Evolutionary conservation across 1,139 yeast species (phyloP).

Genomic region (Sugiyamaella pinicola): DNA sequence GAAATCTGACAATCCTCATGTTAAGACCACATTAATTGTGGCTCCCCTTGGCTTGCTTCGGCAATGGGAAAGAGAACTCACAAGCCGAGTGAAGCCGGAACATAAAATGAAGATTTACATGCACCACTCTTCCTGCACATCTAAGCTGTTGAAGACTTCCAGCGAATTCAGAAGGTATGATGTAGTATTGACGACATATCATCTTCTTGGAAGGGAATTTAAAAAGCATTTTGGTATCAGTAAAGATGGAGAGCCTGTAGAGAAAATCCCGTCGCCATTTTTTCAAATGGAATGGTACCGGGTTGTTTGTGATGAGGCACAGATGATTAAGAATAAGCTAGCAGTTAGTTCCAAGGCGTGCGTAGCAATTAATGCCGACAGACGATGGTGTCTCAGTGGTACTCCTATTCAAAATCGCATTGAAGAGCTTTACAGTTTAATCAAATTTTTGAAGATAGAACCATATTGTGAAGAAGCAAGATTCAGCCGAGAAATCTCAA

Average conservation of each 20-base stretch:
- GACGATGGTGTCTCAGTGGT: slow-evolving; percentile 85
- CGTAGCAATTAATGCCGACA: slow-evolving; percentile 53
- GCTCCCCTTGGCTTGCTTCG: slow-evolving; percentile 68
- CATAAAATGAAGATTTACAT: slow-evolving; percentile 54
- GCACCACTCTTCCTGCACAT: slow-evolving; percentile 57
- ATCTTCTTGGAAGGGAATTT: slow-evolving; percentile 58
- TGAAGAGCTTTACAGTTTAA: slow-evolving; percentile 75
- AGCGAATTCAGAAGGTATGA: slow-evolving; percentile 59
- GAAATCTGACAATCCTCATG: slow-evolving; percentile 62
- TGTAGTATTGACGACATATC: slow-evolving; percentile 77
- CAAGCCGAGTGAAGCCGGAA: slow-evolving; percentile 54
- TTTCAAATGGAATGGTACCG: slow-evolving; percentile 62
- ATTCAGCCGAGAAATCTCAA: slow-evolving; percentile 61
- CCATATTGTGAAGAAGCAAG: slow-evolving; percentile 51
- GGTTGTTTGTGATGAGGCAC: slow-evolving; percentile 88
- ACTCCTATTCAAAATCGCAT: slow-evolving; percentile 92
- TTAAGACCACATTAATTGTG: slow-evolving; percentile 63
- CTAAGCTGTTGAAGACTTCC: slow-evolving; percentile 46
- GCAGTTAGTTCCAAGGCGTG: slow-evolving; percentile 72
- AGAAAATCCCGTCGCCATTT: slow-evolving; percentile 59
- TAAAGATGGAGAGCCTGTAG: slow-evolving; percentile 34
- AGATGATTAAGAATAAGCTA: slow-evolving; percentile 72
- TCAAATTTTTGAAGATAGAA: slow-evolving; percentile 68
- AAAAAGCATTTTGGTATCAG: slow-evolving; percentile 36
- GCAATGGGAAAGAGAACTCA: slow-evolving; percentile 73